Conservation (phyloP, 1,284 basidiomycete genomes). For the Ustilago xerochloae region DNA sequence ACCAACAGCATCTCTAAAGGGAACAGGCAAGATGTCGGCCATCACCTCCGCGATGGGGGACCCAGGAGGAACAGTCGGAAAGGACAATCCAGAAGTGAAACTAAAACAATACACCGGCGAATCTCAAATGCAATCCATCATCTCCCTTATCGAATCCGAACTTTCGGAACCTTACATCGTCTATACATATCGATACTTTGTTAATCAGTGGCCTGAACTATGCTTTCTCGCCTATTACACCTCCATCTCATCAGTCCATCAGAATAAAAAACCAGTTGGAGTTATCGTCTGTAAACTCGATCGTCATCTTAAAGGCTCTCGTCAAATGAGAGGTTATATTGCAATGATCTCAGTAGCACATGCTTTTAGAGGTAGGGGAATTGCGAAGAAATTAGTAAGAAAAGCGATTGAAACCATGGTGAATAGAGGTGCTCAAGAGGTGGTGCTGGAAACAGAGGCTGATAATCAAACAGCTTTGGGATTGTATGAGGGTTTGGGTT, state of each 20-base stretch:
- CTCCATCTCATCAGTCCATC: neutral
- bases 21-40: neutral
- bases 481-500: constrained; percentile 90
- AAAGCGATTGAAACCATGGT: constrained; percentile 85
- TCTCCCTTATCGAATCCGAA: constrained; percentile 63
- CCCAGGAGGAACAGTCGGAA: too few relatives aligned
- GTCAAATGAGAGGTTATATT: constrained; percentile 89
- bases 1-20: neutral
- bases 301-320: constrained; percentile 74
- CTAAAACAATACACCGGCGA: constrained; percentile 81
- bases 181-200: constrained; percentile 77
- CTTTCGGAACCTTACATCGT: constrained; percentile 92
- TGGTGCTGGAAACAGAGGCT: constrained; percentile 94
- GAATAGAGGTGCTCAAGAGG: constrained; percentile 82
- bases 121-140: constrained; percentile 68
- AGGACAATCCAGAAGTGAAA: too few relatives aligned
- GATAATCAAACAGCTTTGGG: constrained; percentile 88
- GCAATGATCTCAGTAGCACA: constrained; percentile 80
- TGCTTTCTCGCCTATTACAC: constrained; percentile 77
- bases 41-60: too few relatives aligned
- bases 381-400: constrained; percentile 61
- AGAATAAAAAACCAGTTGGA: constrained; percentile 70
- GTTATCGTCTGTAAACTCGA: constrained; percentile 97
- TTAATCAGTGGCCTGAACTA: constrained; percentile 94
- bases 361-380: constrained; percentile 72